Base-by-base conservation (phyloP, 1,139 yeast genomes). In the Taphrina confusa region DNA sequence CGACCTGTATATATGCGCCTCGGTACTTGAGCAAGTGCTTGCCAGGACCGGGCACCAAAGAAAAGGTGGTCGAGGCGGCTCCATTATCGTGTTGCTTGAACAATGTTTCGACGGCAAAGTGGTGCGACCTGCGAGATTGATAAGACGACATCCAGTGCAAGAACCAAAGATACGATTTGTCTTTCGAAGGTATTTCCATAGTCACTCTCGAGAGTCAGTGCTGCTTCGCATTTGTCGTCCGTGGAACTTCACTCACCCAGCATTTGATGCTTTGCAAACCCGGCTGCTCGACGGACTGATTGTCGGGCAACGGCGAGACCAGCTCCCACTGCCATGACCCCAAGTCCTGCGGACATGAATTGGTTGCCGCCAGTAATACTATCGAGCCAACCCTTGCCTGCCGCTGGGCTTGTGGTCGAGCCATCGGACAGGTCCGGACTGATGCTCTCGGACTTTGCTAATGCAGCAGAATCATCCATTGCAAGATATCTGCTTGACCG, bases 31-130 rank as follows among this genome's bases (percentile, higher is more conserved):
- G 82, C 73, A 92, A 78, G 72, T 92, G 98, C 68, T 86, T 87
- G 1, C 98, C 98, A 0, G 97, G 97, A 12, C 98, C 98, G 0
- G 98, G 98, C n/a, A 92, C 97, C 61, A 92, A 80, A 47, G 90
- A 83, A 71, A 92, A 91, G 62, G 84, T 87, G 8, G 98, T 90
- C 16, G 85, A 79, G 1, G 90, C 89, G 1, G 95, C 82, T 0
- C 98, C 98, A 70, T 91, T 91, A 67, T 90, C 95, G 73, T 91
- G 97, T 71, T 91, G 96, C 34, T 84, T 77, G 72, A 80, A 90
- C 65, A 81, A 82, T 3, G 98, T 92, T 68, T 90, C 95, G 14
- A 92, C 97, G 54, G 95, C 84, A 61, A 92, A 74, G 72, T 94
- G 97, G 66, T 97, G 79, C 18, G 60, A 40, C 22, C 55, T 31